phyloP scores from a whole-genome alignment of 2,329 filamentous ascomycete genomes.

The Cryphonectria carpinicola region DNA sequence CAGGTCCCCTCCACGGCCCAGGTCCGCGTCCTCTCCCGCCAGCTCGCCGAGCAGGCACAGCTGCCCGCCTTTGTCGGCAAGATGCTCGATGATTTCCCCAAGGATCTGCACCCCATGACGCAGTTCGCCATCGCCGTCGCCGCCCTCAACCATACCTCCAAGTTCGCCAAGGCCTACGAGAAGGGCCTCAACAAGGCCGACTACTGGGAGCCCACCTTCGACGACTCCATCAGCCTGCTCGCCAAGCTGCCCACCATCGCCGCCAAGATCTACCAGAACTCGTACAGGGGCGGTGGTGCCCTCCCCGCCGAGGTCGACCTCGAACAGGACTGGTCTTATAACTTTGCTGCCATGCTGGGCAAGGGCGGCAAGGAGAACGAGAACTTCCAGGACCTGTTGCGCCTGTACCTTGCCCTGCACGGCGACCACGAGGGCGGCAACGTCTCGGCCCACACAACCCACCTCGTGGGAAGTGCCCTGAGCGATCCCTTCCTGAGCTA shows the following conservation, averaged over 20 bases:
- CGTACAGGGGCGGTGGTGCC: constrained; percentile 74
- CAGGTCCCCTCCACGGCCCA: constrained; percentile 84
- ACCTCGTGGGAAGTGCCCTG: constrained; percentile 91
- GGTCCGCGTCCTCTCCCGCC: constrained; percentile 78
- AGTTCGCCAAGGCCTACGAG: constrained; percentile 93
- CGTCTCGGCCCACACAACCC: constrained; percentile 92
- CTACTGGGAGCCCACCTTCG: constrained; percentile 98
- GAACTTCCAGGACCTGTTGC: constrained; percentile 92
- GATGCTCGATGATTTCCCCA: constrained; percentile 89
- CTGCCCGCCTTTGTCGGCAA: constrained; percentile 83
- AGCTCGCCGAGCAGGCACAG: constrained; percentile 83
- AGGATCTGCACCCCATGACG: constrained; percentile 94
- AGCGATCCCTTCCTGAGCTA: constrained; percentile 96
- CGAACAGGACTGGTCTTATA: constrained; percentile 96
- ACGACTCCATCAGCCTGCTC: constrained; percentile 90
- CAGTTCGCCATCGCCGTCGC: constrained; percentile 95
- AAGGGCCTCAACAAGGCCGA: constrained; percentile 90
- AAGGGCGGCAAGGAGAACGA: constrained; percentile 87
- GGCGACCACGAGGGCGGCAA: constrained; percentile 99
- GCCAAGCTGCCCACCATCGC: constrained; percentile 97
- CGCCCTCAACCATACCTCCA: constrained; percentile 91
- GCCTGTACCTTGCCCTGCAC: constrained; percentile 93
- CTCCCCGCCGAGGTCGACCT: constrained; percentile 77
- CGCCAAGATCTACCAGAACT: constrained; percentile 95
- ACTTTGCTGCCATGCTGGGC: constrained; percentile 95